A percentile compares a stretch with the other conserved stretches of the same genome.
Conservation (phyloP, 169 alveolate species). For the Amoebophrya sp. region DNA sequence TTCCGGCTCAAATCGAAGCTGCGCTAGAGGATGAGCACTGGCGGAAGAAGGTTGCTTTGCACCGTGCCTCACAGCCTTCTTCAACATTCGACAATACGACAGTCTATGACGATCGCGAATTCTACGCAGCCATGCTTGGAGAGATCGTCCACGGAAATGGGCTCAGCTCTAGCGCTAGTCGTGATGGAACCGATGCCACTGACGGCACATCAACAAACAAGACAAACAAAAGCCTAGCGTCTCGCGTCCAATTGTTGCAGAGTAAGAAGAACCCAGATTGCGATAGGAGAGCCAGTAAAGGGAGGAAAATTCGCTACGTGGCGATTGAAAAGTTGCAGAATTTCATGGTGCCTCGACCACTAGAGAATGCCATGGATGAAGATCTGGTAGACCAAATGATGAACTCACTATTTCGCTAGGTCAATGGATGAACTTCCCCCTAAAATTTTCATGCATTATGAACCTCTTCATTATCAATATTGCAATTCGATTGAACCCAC, state of each 20-base stretch:
- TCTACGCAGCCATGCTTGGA: not conserved
- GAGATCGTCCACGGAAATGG: not conserved
- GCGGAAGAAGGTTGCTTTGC: not conserved
- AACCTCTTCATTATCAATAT: too few relatives aligned
- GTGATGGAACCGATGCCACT: not conserved
- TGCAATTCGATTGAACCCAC: too few relatives aligned
- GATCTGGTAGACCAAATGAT: not conserved
- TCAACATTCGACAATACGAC: not conserved
- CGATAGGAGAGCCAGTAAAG: not conserved
- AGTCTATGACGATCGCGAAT: not conserved
- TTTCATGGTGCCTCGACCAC: not conserved
- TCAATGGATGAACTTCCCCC: too few relatives aligned
- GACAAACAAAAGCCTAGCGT: not conserved
- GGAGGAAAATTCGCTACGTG: constrained; percentile 13
- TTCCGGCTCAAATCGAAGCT: not conserved
- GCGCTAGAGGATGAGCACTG: not conserved
- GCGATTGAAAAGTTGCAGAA: constrained; percentile 4
- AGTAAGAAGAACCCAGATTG: not conserved
- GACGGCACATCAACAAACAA: not conserved
- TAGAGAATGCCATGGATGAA: not conserved
- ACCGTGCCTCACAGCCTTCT: not conserved
- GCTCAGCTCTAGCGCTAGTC: too few relatives aligned
- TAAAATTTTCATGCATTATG: too few relatives aligned
- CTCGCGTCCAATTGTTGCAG: not conserved
- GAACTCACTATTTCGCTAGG: not conserved